Evolutionary conservation across 202 grass and related monocot species (phyloP).

Genomic region (Eragrostis tef): DNA sequence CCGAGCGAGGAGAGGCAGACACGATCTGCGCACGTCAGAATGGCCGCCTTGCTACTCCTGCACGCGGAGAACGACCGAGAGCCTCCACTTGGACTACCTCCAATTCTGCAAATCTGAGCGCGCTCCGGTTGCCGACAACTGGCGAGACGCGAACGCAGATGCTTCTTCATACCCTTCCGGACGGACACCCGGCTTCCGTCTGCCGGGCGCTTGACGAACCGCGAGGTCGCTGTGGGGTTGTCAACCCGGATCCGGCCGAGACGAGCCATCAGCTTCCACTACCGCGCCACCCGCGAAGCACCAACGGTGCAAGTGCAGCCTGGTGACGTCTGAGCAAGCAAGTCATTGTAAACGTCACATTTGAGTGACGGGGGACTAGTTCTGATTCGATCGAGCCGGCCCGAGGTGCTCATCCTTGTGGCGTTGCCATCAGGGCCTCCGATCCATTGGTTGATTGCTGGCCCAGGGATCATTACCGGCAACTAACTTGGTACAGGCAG

Average conservation of each 20-base stretch:
- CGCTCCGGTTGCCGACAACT: neutral
- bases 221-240: conserved; percentile 1
- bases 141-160: neutral
- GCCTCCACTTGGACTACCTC: neutral
- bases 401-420: neutral
- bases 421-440: neutral
- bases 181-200: neutral
- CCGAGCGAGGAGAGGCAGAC: too few relatives aligned
- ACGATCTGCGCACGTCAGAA: neutral
- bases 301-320: neutral
- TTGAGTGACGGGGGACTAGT: neutral
- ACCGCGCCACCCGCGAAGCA: neutral
- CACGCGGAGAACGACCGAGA: neutral
- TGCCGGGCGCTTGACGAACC: too few relatives aligned
- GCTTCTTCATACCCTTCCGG: neutral
- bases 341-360: neutral
- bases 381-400: neutral
- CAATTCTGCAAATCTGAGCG: neutral
- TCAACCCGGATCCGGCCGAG: neutral
- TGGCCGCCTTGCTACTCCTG: neutral
- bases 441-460: neutral
- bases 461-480: neutral
- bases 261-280: neutral
- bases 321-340: neutral
- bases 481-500: too few relatives aligned